Evolutionary conservation across 1,284 basidiomycete genomes (phyloP), one percentile per base, ranked within the genome.

Genomic region (Cryptococcus sp.): DNA sequence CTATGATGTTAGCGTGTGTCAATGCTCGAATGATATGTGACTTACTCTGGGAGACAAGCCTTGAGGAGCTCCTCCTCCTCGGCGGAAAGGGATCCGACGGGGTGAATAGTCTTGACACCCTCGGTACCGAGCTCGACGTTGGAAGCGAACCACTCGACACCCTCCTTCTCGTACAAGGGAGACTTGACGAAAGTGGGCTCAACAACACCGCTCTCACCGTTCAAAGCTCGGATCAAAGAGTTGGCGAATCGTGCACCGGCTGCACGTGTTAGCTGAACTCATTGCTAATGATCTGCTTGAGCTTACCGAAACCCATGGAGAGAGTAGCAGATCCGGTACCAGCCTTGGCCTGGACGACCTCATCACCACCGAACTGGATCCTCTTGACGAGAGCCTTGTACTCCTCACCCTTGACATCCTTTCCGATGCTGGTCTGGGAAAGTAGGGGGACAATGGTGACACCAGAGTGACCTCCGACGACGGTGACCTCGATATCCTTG

Each of bases 401-500:
- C 73, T 61, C 64, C 74, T 83, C 70, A 66, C 79, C 73, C 69
- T 85, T 62, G 64, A 80, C 76, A 63, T 75, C 68, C 72, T 78
- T 70, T 68, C 74, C 70, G 46, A 87, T 80, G 16, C 85, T 78
- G 69, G 88, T 85, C 78, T 98, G 92, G 31, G 92, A 97, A 64
- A 98, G 86, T 49, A 98, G 82, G 56, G 96, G 96, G 42, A 98
- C 85, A 67, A 99, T 99, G 49, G 93, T 97, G 55, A 91, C 85
- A 68, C 93, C 93, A 59, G 89, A 91, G 83, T 97, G 93, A 50
- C 94, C 94, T 66, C 96, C 94, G 52, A 98, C 85, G 57, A 98
- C 94, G 55, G 82, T 80, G 66, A 94, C 80, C 24, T 87, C 81
- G 55, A 83, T 75, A 25, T 91, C 81, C 63, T 76, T 73, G 58